Conservation (phyloP, 2,329 filamentous ascomycete genomes). For the Cadophora sp. region DNA sequence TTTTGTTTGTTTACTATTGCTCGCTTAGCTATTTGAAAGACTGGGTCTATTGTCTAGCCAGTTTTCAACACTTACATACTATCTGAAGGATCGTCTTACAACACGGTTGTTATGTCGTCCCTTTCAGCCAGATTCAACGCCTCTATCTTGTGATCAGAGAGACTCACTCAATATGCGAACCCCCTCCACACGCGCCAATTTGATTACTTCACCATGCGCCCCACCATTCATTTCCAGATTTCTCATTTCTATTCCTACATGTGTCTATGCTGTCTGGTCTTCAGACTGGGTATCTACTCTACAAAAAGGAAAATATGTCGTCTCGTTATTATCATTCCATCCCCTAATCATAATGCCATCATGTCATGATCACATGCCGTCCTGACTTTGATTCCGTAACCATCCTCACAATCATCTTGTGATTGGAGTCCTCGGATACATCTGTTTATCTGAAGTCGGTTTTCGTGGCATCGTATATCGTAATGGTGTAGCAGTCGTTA, state of each 20-base stretch:
- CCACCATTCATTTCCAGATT: background rate
- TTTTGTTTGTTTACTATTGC: too few relatives aligned
- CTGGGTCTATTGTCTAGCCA: too few relatives aligned
- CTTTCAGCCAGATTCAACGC: too few relatives aligned
- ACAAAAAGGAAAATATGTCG: conserved; percentile 10
- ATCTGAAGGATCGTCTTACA: too few relatives aligned
- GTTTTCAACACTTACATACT: too few relatives aligned
- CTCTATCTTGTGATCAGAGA: too few relatives aligned
- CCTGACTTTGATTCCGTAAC: background rate
- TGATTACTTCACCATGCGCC: background rate
- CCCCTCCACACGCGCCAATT: too few relatives aligned
- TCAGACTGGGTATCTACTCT: conserved; percentile 15
- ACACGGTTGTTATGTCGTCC: too few relatives aligned
- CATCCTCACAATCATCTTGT: background rate
- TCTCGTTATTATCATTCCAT: background rate
- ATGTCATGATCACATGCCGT: background rate
- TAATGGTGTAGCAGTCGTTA: background rate
- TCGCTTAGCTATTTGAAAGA: background rate
- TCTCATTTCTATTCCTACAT: conserved; percentile 13
- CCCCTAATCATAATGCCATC: background rate
- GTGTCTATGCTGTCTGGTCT: background rate
- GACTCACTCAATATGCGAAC: too few relatives aligned
- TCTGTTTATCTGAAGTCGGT: background rate
- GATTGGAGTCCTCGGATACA: background rate
- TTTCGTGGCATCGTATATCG: background rate